These are phyloP conservation scores for Cryptococcus sp. DNA, from an alignment of 1,284 basidiomycete species.

Conservation along the genomic window DNA sequence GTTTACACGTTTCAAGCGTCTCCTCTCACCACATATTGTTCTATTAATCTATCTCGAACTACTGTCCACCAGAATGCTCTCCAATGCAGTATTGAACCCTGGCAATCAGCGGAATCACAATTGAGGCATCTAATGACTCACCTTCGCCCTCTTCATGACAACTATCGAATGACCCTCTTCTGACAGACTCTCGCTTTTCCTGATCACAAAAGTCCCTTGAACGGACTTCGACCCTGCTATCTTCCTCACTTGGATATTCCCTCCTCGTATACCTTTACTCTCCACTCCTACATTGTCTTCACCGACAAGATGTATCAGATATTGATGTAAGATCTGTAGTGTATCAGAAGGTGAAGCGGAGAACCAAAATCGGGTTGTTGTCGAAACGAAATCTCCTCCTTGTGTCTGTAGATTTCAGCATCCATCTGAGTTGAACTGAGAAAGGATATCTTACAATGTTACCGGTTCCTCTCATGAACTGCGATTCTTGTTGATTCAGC, in stretches of 20 bases:
- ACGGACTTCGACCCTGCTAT: constrained; percentile 34
- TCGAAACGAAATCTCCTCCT: constrained; percentile 36
- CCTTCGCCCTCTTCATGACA: constrained; percentile 36
- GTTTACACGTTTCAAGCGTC: constrained; percentile 10
- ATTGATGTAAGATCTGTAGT: constrained; percentile 22
- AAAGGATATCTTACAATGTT: constrained; percentile 33
- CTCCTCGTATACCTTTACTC: not conserved
- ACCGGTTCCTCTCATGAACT: constrained; percentile 45
- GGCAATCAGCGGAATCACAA: not conserved
- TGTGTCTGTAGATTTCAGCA: constrained; percentile 28
- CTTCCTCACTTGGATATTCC: constrained; percentile 27
- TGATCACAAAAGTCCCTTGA: constrained; percentile 29
- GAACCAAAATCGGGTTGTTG: constrained; percentile 45
- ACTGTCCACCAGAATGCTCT: constrained; percentile 43
- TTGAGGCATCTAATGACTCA: constrained; percentile 6
- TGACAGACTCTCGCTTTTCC: constrained; percentile 28
- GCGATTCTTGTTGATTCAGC: constrained; percentile 42
- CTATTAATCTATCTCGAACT: constrained; percentile 30
- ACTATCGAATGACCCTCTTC: constrained; percentile 31
- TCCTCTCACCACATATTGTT: constrained; percentile 34
- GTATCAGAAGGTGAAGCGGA: constrained; percentile 22
- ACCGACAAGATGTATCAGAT: constrained; percentile 21
- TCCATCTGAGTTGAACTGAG: not conserved
- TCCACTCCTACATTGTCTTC: constrained; percentile 16
- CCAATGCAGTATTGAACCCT: constrained; percentile 46